phyloP scores from a whole-genome alignment of 2,329 filamentous ascomycete species.

The Pyrenophora graminea region DNA sequence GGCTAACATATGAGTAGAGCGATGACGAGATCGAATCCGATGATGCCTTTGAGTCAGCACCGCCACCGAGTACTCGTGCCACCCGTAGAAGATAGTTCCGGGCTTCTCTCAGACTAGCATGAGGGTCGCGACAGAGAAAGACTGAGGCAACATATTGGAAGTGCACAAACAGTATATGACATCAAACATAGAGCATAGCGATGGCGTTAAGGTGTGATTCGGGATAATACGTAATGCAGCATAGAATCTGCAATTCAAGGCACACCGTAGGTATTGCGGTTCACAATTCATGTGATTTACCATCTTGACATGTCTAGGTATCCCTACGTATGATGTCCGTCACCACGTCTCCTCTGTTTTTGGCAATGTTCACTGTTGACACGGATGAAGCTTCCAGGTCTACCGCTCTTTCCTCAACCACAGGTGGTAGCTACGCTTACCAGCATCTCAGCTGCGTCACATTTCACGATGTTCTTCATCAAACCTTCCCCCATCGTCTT shows the following conservation, averaged over 20 bases:
- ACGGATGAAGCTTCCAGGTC: background rate
- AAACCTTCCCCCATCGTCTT: conserved; percentile 13
- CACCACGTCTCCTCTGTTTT: too few relatives aligned
- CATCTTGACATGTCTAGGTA: background rate
- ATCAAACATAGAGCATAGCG: conserved; percentile 22
- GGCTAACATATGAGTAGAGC: conserved; percentile 32
- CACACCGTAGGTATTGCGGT: background rate
- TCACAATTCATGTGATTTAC: background rate
- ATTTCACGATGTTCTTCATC: conserved; percentile 11
- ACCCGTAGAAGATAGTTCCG: conserved; percentile 31
- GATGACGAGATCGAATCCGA: conserved; percentile 51
- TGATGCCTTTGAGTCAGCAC: conserved; percentile 47
- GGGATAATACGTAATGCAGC: background rate
- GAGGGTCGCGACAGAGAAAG: background rate
- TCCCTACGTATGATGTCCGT: too few relatives aligned
- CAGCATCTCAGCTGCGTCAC: conserved; percentile 11
- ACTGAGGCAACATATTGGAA: background rate
- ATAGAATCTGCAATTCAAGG: background rate
- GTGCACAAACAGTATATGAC: background rate
- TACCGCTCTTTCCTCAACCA: conserved; percentile 5
- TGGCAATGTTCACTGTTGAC: background rate
- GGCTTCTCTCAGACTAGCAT: too few relatives aligned
- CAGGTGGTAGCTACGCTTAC: conserved; percentile 7
- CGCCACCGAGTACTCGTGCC: conserved; percentile 24
- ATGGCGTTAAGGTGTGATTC: conserved; percentile 21